phyloP scores from a whole-genome alignment of 306 rosid species.

The Vigna unguiculata region DNA sequence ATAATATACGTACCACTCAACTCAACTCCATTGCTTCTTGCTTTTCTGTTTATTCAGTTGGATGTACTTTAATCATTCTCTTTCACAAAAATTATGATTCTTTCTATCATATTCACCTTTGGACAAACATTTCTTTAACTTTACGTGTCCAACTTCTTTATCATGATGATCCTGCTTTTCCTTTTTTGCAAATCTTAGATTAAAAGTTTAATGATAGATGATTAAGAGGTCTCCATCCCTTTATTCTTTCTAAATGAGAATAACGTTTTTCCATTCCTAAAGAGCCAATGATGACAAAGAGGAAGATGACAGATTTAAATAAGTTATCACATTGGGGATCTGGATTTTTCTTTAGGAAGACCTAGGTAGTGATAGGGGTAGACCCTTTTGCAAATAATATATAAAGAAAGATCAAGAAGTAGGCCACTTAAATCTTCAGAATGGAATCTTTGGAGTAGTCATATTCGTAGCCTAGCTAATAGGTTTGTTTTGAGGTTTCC shows the following conservation, averaged over 20 bases:
- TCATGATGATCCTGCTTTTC: slow-evolving; percentile 61
- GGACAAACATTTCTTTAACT: slow-evolving; percentile 66
- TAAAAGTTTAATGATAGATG: slow-evolving; percentile 61
- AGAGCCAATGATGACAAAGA: slow-evolving; percentile 53
- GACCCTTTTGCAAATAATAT: slow-evolving; percentile 46
- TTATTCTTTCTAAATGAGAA: slow-evolving; percentile 57
- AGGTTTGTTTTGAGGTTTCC: slow-evolving; percentile 50
- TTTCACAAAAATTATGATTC: slow-evolving; percentile 47
- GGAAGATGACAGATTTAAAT: slow-evolving; percentile 53
- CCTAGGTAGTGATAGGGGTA: slow-evolving; percentile 39
- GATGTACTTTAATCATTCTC: slow-evolving; percentile 54
- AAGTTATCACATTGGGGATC: slow-evolving; percentile 67
- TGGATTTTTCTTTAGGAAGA: slow-evolving; percentile 56
- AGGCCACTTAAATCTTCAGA: slow-evolving; percentile 42
- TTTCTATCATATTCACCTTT: slow-evolving; percentile 56
- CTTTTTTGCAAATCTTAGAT: slow-evolving; percentile 60
- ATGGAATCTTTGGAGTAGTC: slow-evolving; percentile 65
- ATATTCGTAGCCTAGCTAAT: slow-evolving; percentile 45
- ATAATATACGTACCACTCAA: slow-evolving; percentile 44
- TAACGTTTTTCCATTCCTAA: slow-evolving; percentile 48
- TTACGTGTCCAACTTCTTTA: slow-evolving; percentile 61
- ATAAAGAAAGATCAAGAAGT: slow-evolving; percentile 48
- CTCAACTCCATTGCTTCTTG: slow-evolving; percentile 44
- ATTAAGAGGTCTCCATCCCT: slow-evolving; percentile 48
- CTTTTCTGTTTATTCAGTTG: slow-evolving; percentile 64